Percentiles rank a stretch among this genome's conserved stretches.
Evolutionary conservation across 306 rosid genomes (phyloP).

Genomic region (Rubus idaeus): DNA sequence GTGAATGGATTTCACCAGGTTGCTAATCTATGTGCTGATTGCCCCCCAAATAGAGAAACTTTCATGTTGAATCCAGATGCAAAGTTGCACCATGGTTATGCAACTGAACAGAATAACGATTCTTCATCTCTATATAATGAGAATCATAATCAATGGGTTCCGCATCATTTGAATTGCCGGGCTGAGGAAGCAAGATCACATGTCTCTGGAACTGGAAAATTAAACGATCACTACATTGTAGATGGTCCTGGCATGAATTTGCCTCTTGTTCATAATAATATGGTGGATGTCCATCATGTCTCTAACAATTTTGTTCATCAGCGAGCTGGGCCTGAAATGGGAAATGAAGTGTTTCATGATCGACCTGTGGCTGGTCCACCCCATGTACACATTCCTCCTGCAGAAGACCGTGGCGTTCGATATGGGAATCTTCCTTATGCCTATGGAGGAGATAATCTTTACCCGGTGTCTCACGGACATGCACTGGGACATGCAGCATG

Average conservation of each 20-base stretch:
- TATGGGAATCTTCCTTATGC: slow-evolving; percentile 60
- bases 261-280: slow-evolving; percentile 54
- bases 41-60: slow-evolving; percentile 58
- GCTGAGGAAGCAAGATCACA: slow-evolving; percentile 58
- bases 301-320: slow-evolving; percentile 60
- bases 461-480: slow-evolving; percentile 53
- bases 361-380: slow-evolving; percentile 54
- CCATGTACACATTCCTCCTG: slow-evolving; percentile 49
- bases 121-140: slow-evolving; percentile 56
- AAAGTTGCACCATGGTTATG: slow-evolving; percentile 65
- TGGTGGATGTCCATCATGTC: slow-evolving; percentile 48
- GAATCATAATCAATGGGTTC: slow-evolving; percentile 59
- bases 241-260: slow-evolving; percentile 60
- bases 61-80: slow-evolving; percentile 57
- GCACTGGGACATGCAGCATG: slow-evolving; percentile 54
- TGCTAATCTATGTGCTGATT: slow-evolving; percentile 55
- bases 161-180: slow-evolving; percentile 52
- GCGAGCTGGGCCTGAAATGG: slow-evolving; percentile 59
- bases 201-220: slow-evolving; percentile 56
- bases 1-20: slow-evolving; percentile 58
- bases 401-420: slow-evolving; percentile 61
- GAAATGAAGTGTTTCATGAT: slow-evolving; percentile 62
- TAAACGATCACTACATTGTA: slow-evolving; percentile 55
- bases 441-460: slow-evolving; percentile 66
- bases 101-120: slow-evolving; percentile 57